phyloP scores from a whole-genome alignment of 75 land plant species.

The Sequoia sempervirens region DNA sequence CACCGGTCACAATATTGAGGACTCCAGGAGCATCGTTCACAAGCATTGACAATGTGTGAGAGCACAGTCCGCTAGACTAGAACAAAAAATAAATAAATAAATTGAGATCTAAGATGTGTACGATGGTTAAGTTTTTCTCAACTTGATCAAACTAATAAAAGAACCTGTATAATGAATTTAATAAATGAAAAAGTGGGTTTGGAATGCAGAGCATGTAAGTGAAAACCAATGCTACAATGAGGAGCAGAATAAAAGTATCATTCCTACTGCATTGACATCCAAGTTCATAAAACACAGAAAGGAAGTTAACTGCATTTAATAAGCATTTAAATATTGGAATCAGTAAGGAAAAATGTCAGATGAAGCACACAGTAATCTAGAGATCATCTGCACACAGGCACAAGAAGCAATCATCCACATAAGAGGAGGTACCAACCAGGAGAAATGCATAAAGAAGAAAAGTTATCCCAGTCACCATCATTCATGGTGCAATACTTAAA shows the following conservation, averaged over 20 bases:
- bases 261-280: background rate
- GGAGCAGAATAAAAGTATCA: background rate
- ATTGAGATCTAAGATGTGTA: background rate
- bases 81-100: background rate
- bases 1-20: conserved; percentile 83
- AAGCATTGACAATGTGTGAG: conserved; percentile 85
- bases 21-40: conserved; percentile 96
- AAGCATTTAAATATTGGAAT: background rate
- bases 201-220: background rate
- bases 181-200: background rate
- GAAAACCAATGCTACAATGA: background rate
- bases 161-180: background rate
- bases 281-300: background rate
- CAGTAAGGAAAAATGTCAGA: background rate
- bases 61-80: conserved; percentile 72
- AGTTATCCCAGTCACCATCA: background rate
- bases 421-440: background rate
- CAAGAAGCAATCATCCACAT: background rate
- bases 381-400: background rate
- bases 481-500: background rate
- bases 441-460: background rate
- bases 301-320: background rate
- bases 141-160: background rate
- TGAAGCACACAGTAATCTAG: background rate
- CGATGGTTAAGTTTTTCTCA: background rate